These are phyloP conservation scores for Podospora pseudoanserina DNA, from an alignment of 495 filamentous ascomycete species.

Conservation along the genomic window DNA sequence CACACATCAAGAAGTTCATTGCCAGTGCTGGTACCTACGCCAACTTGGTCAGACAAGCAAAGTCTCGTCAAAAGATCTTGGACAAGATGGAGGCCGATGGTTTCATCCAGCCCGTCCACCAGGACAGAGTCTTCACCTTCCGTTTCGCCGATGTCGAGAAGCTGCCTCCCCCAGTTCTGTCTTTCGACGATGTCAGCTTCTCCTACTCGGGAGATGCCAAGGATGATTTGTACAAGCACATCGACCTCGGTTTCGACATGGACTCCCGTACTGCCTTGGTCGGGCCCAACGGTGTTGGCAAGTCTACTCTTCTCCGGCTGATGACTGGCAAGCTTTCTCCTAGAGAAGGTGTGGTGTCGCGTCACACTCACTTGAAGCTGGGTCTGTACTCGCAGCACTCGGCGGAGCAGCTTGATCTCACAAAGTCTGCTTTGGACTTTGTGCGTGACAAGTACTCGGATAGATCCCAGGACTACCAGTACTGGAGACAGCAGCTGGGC, in stretches of 20 bases:
- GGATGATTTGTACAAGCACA: constrained; percentile 92
- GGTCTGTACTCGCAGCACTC: constrained; percentile 98
- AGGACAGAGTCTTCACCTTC: constrained; percentile 94
- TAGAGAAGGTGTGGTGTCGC: constrained; percentile 72
- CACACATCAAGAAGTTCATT: constrained; percentile 99
- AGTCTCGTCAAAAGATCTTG: constrained; percentile 98
- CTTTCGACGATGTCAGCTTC: constrained; percentile 96
- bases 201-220: constrained; percentile 87
- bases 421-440: constrained; percentile 96
- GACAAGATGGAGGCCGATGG: constrained; percentile 99
- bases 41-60: constrained; percentile 97
- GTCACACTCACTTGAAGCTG: constrained; percentile 97
- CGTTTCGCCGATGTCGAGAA: constrained; percentile 98
- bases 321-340: constrained; percentile 96
- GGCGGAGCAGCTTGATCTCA: constrained; percentile 95
- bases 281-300: constrained; percentile 98
- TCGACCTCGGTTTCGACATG: constrained; percentile 99
- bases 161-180: constrained; percentile 91
- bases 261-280: constrained; percentile 96
- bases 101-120: constrained; percentile 84
- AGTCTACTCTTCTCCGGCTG: constrained; percentile 94
- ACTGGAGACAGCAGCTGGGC: constrained; percentile 97
- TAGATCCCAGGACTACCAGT: constrained; percentile 96
- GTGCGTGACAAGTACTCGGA: constrained; percentile 89
- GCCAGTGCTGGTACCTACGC: constrained; percentile 99